Conservation (phyloP, 106 monocot species). For the Dioscorea dumetorum region DNA sequence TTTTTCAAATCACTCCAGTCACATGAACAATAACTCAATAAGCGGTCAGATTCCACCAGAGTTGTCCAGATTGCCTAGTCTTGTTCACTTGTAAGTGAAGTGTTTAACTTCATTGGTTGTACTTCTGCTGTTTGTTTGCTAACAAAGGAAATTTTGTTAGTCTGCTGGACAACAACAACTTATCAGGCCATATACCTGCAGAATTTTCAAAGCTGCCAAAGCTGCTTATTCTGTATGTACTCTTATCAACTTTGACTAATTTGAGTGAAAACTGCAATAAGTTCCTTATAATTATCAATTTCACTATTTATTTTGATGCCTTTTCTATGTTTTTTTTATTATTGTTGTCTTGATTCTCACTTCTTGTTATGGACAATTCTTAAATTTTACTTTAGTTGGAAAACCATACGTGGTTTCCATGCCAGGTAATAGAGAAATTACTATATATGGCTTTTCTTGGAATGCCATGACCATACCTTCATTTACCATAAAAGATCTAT, state of each 20-base stretch:
- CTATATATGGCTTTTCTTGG: no score
- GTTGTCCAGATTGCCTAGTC: constrained; percentile 60
- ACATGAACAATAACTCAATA: constrained; percentile 99
- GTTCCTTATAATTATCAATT: no score
- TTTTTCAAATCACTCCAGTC: constrained; percentile 37
- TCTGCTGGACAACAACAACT: constrained; percentile 96
- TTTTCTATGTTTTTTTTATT: no score
- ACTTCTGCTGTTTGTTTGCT: constrained; percentile 7
- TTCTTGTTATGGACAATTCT: no score
- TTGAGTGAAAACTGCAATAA: background rate
- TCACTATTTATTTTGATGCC: no score
- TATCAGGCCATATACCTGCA: constrained; percentile 73
- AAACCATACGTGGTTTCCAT: no score
- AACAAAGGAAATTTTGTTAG: constrained; percentile 45
- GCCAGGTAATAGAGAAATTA: no score
- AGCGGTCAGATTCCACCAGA: constrained; percentile 91
- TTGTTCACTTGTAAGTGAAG: constrained; percentile 85
- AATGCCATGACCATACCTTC: no score
- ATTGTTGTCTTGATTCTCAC: no score
- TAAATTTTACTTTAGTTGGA: no score
- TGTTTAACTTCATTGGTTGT: background rate
- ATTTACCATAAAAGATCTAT: no score
- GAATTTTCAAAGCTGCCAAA: constrained; percentile 61
- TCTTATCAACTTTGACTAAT: background rate
- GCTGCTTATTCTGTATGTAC: constrained; percentile 76